Base-by-base conservation (phyloP, 106 monocot species). In the Acorus calamus region DNA sequence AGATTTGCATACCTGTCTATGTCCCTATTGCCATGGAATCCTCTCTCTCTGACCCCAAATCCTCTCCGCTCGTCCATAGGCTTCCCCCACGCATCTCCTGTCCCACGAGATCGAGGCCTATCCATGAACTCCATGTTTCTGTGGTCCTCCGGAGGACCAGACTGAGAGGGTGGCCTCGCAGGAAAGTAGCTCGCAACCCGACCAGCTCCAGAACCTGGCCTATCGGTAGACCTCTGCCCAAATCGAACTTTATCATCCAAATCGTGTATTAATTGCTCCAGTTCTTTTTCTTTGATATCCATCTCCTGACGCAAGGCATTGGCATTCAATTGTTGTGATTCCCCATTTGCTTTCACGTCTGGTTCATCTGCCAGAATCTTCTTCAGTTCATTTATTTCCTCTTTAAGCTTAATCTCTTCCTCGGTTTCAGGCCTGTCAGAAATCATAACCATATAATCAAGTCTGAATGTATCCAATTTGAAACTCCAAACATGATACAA, bases 231-330 rank as follows among this genome's bases (percentile, higher is more conserved):
- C 60, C 59, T 86, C 69, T 87, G 84, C 28, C 84, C 84, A 64
- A 96, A 85, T 14, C 78, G 80, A 69, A 88, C 82, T 71, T 81
- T 91, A 62, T 88, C 87, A 73, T 98, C 91, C 67, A 98, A 69
- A 49, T 85, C 69, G 28, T 48, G 56, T 50, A 56, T 70, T 28
- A 98, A 72, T 60, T 54, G 49, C 52, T 88, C 96, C 44, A 91
- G 62, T n/a, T 98, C 82, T 42, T 62, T 84, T 76, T 98, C 91
- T 72, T 11, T 79, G 2, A 63, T 49, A 46, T 65, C 10, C 61
- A 85, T 77, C 63, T 73, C 63, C 42, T 83, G 75, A 8, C 64
- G 66, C 4, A 85, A 57, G 53, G 0, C 67, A 58, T 85, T 90
- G 42, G 70, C 50, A 64, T 77, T 69, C 43, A 49, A 9, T 53